These are phyloP conservation scores for Neonectria coccinea DNA, from an alignment of 2,329 filamentous ascomycete species.

Conservation along the genomic window DNA sequence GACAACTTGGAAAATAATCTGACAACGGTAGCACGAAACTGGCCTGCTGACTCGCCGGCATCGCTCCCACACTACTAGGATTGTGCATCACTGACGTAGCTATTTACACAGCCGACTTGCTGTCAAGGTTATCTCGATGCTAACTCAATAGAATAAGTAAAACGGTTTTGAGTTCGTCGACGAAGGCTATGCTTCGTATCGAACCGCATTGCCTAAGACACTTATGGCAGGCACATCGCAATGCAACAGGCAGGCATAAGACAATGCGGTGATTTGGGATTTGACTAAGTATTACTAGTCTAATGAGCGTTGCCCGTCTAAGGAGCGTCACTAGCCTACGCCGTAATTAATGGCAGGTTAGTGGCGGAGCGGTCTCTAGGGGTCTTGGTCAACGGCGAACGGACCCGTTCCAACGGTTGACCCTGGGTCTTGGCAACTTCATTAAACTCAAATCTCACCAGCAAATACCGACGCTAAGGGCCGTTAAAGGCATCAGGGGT, in stretches of 20 bases:
- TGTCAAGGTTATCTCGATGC: not conserved
- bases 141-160: not conserved
- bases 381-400: not conserved
- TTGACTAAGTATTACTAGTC: not conserved
- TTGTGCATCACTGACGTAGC: too few species aligned
- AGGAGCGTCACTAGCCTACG: too few species aligned
- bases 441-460: not conserved
- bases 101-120: not conserved
- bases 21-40: too few species aligned
- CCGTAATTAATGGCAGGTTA: too few species aligned
- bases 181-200: too few species aligned
- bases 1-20: too few species aligned
- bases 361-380: not conserved
- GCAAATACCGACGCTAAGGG: not conserved
- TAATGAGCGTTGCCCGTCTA: not conserved
- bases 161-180: not conserved
- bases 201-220: too few species aligned
- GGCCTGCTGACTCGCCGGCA: too few species aligned
- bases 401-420: not conserved
- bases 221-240: too few species aligned
- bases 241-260: not conserved
- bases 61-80: too few species aligned
- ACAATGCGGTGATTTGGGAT: not conserved
- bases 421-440: slow-evolving; percentile 3
- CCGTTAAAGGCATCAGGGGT: not conserved